These are phyloP conservation scores for Clavariopsis aquatica DNA, from an alignment of 495 filamentous ascomycete genomes.

Conservation along the genomic window DNA sequence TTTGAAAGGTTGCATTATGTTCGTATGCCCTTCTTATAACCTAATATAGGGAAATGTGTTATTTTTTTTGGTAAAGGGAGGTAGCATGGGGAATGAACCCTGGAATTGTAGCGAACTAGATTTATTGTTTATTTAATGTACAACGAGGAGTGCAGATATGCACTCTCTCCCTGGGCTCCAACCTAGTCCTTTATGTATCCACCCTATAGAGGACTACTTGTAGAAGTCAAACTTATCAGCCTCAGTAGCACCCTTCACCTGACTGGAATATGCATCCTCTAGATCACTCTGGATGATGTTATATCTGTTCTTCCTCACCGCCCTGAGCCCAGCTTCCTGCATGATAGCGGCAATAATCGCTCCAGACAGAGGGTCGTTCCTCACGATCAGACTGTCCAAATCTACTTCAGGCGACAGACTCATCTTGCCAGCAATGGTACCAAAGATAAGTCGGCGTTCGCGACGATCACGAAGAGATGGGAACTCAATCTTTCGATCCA, in stretches of 20 bases:
- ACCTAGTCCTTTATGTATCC: no score
- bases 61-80: no score
- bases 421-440: slow-evolving; percentile 95
- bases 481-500: slow-evolving; percentile 99
- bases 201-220: slow-evolving; percentile 33
- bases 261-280: slow-evolving; percentile 91
- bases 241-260: slow-evolving; percentile 88
- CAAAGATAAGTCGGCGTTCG: slow-evolving; percentile 93
- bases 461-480: slow-evolving; percentile 85
- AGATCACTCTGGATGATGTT: slow-evolving; percentile 97
- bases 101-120: no score
- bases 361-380: slow-evolving; percentile 92
- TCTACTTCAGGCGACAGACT: slow-evolving; percentile 94
- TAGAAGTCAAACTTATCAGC: slow-evolving; percentile 77
- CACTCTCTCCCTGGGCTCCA: no score
- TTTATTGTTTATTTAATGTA: no score
- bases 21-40: no score
- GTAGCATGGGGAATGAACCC: no score
- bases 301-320: slow-evolving; percentile 96
- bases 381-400: slow-evolving; percentile 89
- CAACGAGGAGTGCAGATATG: no score
- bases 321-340: slow-evolving; percentile 95
- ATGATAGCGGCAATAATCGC: slow-evolving; percentile 98
- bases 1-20: no score
- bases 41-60: no score